Conservation (phyloP, 176 grass and related monocot species). For the Aegilops umbellulata region DNA sequence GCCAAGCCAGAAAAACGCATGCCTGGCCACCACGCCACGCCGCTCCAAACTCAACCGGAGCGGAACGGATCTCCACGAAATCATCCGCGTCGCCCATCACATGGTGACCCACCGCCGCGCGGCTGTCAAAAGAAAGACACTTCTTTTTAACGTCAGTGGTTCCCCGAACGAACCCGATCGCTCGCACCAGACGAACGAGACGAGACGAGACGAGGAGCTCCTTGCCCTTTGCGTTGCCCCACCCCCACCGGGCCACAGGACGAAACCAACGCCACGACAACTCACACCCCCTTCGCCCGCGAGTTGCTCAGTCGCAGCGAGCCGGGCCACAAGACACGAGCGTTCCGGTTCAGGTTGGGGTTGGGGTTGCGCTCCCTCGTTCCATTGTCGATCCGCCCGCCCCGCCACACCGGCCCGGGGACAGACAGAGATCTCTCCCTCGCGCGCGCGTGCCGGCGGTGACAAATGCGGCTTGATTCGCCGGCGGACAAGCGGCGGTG, state of each 20-base stretch:
- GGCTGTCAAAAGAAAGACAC: background rate
- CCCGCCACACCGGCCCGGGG: background rate
- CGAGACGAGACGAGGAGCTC: background rate
- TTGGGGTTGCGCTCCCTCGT: background rate
- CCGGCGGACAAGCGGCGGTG: slow-evolving; percentile 9
- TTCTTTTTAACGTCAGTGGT: background rate
- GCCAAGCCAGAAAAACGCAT: background rate
- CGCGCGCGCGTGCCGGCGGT: background rate
- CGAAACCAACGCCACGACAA: background rate
- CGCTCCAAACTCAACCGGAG: background rate
- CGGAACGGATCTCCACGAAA: background rate
- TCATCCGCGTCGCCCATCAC: background rate
- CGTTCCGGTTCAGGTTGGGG: background rate
- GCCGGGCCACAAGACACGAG: slow-evolving; percentile 26
- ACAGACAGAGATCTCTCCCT: slow-evolving; percentile 5
- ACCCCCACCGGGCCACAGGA: background rate
- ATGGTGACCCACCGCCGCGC: background rate
- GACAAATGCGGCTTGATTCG: slow-evolving; percentile 52
- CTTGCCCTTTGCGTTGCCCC: background rate
- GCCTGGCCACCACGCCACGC: background rate
- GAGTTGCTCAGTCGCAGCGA: slow-evolving; percentile 42
- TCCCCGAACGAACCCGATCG: background rate
- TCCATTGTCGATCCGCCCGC: slow-evolving; percentile 19
- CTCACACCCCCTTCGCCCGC: slow-evolving; percentile 15
- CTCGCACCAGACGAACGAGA: background rate